These are phyloP conservation scores for Barnettozyma sp. DNA, from an alignment of 805 yeast genomes.

Conservation along the genomic window DNA sequence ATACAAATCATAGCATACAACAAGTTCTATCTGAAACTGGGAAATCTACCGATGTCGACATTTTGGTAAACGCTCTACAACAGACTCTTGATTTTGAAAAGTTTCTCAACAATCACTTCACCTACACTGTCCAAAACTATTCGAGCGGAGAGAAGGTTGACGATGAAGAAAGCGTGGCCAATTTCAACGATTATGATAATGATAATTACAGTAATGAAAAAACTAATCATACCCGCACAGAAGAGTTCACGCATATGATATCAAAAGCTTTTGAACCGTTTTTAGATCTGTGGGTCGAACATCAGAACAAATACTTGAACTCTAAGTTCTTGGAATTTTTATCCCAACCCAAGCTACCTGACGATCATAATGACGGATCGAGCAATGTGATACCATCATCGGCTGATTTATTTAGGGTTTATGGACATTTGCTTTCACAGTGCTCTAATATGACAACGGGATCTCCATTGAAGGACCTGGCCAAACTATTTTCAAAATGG, in stretches of 20 bases:
- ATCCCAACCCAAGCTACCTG: slow-evolving; percentile 49
- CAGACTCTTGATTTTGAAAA: slow-evolving; percentile 82
- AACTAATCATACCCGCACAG: slow-evolving; percentile 11
- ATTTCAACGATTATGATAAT: too few relatives aligned
- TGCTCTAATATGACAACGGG: slow-evolving; percentile 49
- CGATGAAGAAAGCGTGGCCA: too few relatives aligned
- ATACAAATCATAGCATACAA: slow-evolving; percentile 62
- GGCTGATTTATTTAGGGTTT: slow-evolving; percentile 76
- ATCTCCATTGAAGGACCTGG: slow-evolving; percentile 35
- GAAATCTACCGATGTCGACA: slow-evolving; percentile 47
- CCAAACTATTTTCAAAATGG: slow-evolving; percentile 58
- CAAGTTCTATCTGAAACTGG: slow-evolving; percentile 41
- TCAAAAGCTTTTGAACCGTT: slow-evolving; percentile 80
- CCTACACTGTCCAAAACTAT: slow-evolving; percentile 31
- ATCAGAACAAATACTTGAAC: slow-evolving; percentile 64
- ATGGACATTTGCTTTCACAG: slow-evolving; percentile 67
- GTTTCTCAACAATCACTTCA: slow-evolving; percentile 57
- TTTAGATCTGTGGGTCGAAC: slow-evolving; percentile 75
- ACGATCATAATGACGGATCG: slow-evolving; percentile 38
- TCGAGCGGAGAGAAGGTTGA: too few relatives aligned
- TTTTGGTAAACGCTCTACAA: slow-evolving; percentile 61
- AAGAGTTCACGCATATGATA: slow-evolving; percentile 35
- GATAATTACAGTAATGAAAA: too few relatives aligned
- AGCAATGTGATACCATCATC: slow-evolving; percentile 78
- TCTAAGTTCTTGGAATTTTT: slow-evolving; percentile 59